A percentile compares a stretch with the other conserved stretches of the same genome.
Conservation (phyloP, 192 early-diverging fungal genomes). For the Podila clonocystis region DNA sequence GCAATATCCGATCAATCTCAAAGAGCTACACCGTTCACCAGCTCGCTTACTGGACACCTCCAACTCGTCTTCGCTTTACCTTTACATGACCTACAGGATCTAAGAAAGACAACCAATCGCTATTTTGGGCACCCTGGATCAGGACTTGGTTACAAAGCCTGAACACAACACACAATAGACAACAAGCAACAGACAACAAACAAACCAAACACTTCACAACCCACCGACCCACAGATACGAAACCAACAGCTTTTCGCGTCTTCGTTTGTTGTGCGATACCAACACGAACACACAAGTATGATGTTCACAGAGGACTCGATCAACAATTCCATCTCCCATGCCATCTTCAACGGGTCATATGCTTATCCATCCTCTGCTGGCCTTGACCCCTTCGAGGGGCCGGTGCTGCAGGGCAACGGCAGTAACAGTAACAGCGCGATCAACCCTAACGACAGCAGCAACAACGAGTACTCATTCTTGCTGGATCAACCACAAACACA, state of each 20-base stretch:
- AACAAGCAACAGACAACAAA: background rate
- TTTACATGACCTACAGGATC: no score
- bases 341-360: background rate
- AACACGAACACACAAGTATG: background rate
- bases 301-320: conserved; percentile 5
- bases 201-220: background rate
- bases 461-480: background rate
- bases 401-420: background rate
- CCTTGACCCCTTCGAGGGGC: background rate
- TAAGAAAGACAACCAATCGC: no score
- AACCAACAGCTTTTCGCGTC: background rate
- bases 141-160: no score
- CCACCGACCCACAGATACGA: background rate
- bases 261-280: background rate
- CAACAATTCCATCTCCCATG: background rate
- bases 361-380: background rate
- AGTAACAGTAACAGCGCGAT: conserved; percentile 9
- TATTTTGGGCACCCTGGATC: no score
- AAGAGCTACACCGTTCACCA: no score
- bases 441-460: background rate
- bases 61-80: no score
- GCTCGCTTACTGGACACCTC: background rate
- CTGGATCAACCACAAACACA: background rate
- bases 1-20: background rate
- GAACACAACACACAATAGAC: background rate